Evolutionary conservation across 2,329 filamentous ascomycete genomes (phyloP), one percentile per base, ranked within the genome.

Genomic region (Pyrenophora teres): DNA sequence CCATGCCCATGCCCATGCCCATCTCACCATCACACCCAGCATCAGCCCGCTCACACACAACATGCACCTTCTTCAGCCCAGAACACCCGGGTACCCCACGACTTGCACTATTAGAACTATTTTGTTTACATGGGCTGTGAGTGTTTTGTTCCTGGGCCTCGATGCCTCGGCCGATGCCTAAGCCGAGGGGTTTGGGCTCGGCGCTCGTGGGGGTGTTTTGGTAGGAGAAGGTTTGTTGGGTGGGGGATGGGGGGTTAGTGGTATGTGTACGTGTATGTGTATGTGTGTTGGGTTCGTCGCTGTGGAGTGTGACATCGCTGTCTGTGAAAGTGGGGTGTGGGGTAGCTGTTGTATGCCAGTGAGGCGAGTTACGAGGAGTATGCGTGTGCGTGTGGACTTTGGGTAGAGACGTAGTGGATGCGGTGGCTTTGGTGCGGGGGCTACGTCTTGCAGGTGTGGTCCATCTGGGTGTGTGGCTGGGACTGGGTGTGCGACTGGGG

Each of bases 131-230:
- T 2, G 36, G 9, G 23, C 45, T 48, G 2, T 37, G n/a, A n/a
- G n/a, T 46, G 15, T 36, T 46, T 1, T 36, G 25, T 32, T 25
- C 25, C 19, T 46, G 38, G 10, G 41, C 21, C 19, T 38, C 16
- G n/a, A 48, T 41, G n/a, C n/a, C n/a, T n/a, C n/a, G n/a, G 19
- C 21, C 38, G 8, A 48, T 40, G 38, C 38, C 45, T 6, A 41
- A 21, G 13, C 45, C 45, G 23, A 35, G 25, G 5, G 37, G 6
- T 33, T 7, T 21, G 19, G 46, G 10, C 31, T 2, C 40, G n/a
- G 37, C 42, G 32, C 40, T 39, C 3, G 37, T 43, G 21, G 50
- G 50, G 8, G 50, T 53, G 7, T 50, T 54, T 23, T 56, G 44
- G 32, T 54, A 54, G 8, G 54, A 54, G 18, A 50, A 50, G 39